Evolutionary conservation across 257 asterid species (phyloP).

Genomic region (Nicotiana obtusifolia): DNA sequence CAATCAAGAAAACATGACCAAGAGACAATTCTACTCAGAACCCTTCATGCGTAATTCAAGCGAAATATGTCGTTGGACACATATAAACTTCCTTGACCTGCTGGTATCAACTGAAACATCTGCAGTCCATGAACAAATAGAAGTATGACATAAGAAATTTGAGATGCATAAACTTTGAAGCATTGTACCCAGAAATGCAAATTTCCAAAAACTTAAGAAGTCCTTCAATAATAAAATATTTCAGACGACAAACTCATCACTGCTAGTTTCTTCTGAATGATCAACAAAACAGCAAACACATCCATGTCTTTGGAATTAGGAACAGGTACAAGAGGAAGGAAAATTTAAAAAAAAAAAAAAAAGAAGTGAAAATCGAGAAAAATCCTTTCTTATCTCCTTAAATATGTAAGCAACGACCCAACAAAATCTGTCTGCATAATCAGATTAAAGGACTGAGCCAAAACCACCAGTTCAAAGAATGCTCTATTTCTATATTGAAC

Average conservation of each 20-base stretch:
- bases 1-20: slow-evolving; percentile 16
- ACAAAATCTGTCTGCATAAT: not conserved
- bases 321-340: not conserved
- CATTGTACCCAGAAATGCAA: not conserved
- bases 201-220: not conserved
- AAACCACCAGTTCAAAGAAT: not conserved
- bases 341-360: not conserved
- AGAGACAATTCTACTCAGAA: not conserved
- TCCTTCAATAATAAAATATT: not conserved
- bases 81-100: slow-evolving; percentile 79
- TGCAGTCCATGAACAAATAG: slow-evolving; percentile 23
- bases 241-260: not conserved
- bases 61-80: slow-evolving; percentile 90
- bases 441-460: not conserved
- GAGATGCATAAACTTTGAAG: not conserved
- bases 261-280: not conserved
- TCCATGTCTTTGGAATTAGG: not conserved
- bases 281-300: not conserved
- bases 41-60: slow-evolving; percentile 67
- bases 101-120: slow-evolving; percentile 95
- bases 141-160: not conserved
- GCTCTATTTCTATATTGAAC: not conserved
- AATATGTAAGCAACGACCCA: not conserved
- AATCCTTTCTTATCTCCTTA: not conserved
- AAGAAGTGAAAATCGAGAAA: not conserved